Conservation (phyloP, 75 land plant genomes). For the Selaginella moellendorffii region DNA sequence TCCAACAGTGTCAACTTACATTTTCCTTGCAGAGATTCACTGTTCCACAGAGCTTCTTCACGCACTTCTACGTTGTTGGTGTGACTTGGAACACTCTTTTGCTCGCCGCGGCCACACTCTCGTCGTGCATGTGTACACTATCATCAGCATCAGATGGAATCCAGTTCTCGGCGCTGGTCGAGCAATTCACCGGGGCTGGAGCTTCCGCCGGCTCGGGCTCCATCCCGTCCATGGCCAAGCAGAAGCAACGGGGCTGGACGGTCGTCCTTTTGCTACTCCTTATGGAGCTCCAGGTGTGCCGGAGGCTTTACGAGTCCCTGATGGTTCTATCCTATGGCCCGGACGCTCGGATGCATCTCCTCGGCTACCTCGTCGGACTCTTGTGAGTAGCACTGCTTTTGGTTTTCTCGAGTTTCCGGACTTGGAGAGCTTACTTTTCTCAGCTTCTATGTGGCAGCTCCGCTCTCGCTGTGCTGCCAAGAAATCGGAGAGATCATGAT, state of each 20-base stretch:
- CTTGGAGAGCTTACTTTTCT: neutral
- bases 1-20: too few species aligned
- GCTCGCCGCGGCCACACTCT: constrained; percentile 30
- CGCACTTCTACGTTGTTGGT: constrained; percentile 66
- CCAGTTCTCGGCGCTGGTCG: constrained; percentile 17
- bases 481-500: constrained; percentile 7
- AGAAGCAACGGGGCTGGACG: constrained; percentile 33
- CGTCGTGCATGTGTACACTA: constrained; percentile 29
- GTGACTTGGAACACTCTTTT: constrained; percentile 42
- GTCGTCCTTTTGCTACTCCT: constrained; percentile 45
- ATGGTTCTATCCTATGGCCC: constrained; percentile 51
- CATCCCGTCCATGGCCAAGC: constrained; percentile 11
- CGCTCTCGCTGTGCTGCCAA: constrained; percentile 43
- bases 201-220: constrained; percentile 8
- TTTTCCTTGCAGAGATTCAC: constrained; percentile 85
- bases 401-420: too few species aligned
- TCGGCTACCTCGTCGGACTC: constrained; percentile 62
- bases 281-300: constrained; percentile 70
- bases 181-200: constrained; percentile 15
- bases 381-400: too few species aligned
- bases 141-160: constrained; percentile 13
- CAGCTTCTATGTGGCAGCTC: constrained; percentile 74
- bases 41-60: constrained; percentile 69
- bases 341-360: constrained; percentile 74
- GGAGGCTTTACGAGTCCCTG: constrained; percentile 61